A percentile compares a stretch with the other conserved stretches of the same genome.
phyloP scores from a whole-genome alignment of 257 asterid species.

The Anisodus tanguticus region DNA sequence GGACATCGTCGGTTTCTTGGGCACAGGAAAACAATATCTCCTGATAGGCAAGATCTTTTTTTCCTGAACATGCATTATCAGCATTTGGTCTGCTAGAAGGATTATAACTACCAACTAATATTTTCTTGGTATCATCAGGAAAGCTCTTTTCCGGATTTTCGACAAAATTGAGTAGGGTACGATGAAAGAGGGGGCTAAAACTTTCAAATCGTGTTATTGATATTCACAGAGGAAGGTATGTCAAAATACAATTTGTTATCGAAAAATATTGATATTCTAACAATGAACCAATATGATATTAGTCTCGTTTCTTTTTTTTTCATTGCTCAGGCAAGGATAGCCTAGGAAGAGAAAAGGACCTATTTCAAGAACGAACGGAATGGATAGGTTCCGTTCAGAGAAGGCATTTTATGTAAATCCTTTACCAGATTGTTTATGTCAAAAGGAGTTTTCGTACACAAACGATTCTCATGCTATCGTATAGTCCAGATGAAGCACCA shows the following conservation, averaged over 20 bases:
- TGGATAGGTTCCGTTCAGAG: conserved; percentile 79
- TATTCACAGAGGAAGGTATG: conserved; percentile 73
- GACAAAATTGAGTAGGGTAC: conserved; percentile 72
- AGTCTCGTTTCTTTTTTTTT: neutral
- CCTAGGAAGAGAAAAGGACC: conserved; percentile 97
- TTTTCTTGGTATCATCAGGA: conserved; percentile 50
- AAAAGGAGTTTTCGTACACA: conserved; percentile 37
- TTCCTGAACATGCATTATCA: too few species aligned
- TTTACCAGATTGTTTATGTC: conserved; percentile 89
- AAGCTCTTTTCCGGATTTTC: conserved; percentile 78
- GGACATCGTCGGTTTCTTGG: conserved; percentile 96
- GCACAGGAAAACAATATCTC: conserved; percentile 82
- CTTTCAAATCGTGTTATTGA: conserved; percentile 62
- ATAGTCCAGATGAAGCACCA: conserved; percentile 27
- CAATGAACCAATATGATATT: neutral
- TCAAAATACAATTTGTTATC: neutral
- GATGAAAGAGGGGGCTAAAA: conserved; percentile 60
- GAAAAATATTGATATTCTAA: neutral
- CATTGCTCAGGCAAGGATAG: conserved; percentile 79
- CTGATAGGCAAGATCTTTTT: conserved; percentile 64
- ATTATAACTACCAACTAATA: neutral
- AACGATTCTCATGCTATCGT: conserved; percentile 40
- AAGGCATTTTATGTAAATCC: conserved; percentile 93
- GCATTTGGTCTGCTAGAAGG: neutral
- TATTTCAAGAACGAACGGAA: conserved; percentile 71